Conservation (phyloP, 2,329 filamentous ascomycete genomes). For the Cordyceps fumosorosea region DNA sequence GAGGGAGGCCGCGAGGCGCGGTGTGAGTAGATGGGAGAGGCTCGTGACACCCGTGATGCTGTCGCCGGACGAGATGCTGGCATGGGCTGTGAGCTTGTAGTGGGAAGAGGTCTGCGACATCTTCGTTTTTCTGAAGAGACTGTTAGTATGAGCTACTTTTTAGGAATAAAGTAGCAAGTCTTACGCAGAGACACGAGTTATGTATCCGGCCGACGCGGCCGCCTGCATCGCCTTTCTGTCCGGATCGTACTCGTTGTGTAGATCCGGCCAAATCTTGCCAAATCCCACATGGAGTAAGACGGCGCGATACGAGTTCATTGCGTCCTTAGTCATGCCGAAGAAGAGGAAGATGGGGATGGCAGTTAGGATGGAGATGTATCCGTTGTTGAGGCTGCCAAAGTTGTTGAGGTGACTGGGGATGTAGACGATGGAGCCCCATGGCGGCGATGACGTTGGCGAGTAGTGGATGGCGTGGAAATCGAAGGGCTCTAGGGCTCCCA, state of each 20-base stretch:
- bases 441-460: constrained; percentile 25
- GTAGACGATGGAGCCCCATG: constrained; percentile 43
- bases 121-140: not conserved
- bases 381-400: constrained; percentile 36
- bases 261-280: constrained; percentile 35
- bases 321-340: constrained; percentile 51
- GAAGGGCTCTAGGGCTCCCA: constrained; percentile 28
- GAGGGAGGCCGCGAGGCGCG: not conserved
- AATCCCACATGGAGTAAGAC: constrained; percentile 34
- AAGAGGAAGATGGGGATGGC: constrained; percentile 43
- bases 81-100: not conserved
- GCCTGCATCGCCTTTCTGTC: constrained; percentile 19
- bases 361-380: constrained; percentile 43
- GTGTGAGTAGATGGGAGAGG: not conserved
- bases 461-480: constrained; percentile 37
- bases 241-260: constrained; percentile 34
- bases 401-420: constrained; percentile 33
- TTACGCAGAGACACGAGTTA: not conserved
- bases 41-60: not conserved
- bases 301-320: constrained; percentile 41
- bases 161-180: not conserved
- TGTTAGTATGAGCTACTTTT: not conserved
- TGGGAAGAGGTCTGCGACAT: not conserved
- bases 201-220: not conserved
- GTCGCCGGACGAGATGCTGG: constrained; percentile 4